Evolutionary conservation across 176 grass and related monocot genomes (phyloP).

Genomic region (Aegilops sharonensis): DNA sequence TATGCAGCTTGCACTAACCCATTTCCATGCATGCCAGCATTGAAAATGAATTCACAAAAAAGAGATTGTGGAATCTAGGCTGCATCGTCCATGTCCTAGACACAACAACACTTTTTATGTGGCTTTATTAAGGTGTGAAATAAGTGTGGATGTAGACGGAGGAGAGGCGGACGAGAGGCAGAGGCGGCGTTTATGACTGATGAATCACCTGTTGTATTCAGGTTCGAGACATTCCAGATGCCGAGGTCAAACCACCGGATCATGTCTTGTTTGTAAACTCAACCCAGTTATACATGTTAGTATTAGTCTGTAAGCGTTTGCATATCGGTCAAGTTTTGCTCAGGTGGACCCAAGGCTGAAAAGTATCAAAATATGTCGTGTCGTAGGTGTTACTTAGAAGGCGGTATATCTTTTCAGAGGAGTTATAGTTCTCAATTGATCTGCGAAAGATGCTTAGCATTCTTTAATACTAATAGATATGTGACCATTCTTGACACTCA

Average conservation of each 20-base stretch:
- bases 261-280: constrained; percentile 97
- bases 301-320: constrained; percentile 11
- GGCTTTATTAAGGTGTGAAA: background rate
- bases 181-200: background rate
- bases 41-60: background rate
- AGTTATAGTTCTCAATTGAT: too few species aligned
- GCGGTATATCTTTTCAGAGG: too few species aligned
- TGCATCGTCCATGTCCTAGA: background rate
- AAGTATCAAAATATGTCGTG: too few species aligned
- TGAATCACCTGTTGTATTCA: constrained; percentile 38
- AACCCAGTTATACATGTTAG: constrained; percentile 89
- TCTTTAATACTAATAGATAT: too few species aligned
- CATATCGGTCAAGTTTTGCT: background rate
- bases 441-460: too few species aligned
- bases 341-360: too few species aligned
- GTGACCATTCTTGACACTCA: too few species aligned
- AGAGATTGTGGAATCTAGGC: background rate
- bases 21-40: background rate
- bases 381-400: too few species aligned
- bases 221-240: constrained; percentile 95
- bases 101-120: background rate
- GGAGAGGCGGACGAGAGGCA: too few species aligned
- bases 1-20: background rate
- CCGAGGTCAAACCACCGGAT: constrained; percentile 81
- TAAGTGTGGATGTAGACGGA: background rate